Evolutionary conservation across 148 eudicot species (phyloP), one percentile per base, ranked within the genome.

Genomic region (Diospyros kaki): DNA sequence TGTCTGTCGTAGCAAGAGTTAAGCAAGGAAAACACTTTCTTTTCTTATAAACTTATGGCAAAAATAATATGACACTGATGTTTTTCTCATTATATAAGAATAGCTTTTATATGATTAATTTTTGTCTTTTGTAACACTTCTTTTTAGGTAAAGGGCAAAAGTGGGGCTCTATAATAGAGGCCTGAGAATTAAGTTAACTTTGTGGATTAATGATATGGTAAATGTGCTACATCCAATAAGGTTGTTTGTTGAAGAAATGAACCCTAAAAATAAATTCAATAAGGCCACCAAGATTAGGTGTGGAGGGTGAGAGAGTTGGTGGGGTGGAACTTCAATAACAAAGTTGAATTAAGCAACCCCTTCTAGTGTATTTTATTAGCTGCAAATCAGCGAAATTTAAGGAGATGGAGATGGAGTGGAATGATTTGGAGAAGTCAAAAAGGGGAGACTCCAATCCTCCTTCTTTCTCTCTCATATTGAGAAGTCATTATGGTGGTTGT

Each of bases 401-500:
- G 73, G 59, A 58, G 72, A 2, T 3, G 58, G 28, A n/a, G 39
- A n/a, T 28, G 42, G 5, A 17, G 9, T n/a, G 1, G 40, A 41
- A 5, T 44, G 51, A 15, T 64, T 54, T 58, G 58, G 44, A 41
- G 51, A 71, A 76, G 76, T 71, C 76, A 65, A 80, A 72, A 76
- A 64, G 65, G 58, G 56, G 4, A 6, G 1, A 41, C 67, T 53
- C 12, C 74, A 51, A 68, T 71, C 75, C 63, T 63, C 60, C 8
- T 38, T 53, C 76, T 41, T 66, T 52, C 63, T 69, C 82, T 62
- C 70, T 54, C 71, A 68, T 45, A 43, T 45, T 76, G 64, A 76
- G 73, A 75, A 56, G 59, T 80, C 68, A 80, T 80, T 13, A 80
- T 76, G 60, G 69, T 58, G 11, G 66, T 76, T 80, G 66, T 80